phyloP scores from a whole-genome alignment of 805 yeast genomes.

The Candida stauntonica region DNA sequence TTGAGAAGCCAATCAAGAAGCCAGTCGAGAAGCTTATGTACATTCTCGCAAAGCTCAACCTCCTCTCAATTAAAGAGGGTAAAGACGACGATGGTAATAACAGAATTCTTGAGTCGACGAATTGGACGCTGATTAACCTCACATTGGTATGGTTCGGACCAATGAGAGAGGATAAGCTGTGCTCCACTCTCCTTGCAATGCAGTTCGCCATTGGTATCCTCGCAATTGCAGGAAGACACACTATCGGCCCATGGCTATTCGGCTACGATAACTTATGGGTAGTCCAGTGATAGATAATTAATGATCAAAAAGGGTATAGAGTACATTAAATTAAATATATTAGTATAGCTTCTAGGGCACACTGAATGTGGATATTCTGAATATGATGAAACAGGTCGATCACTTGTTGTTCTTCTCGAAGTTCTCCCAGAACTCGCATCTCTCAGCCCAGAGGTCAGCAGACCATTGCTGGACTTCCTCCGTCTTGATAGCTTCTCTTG shows the following conservation, averaged over 20 bases:
- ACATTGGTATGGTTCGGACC: slow-evolving; percentile 88
- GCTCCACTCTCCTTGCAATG: slow-evolving; percentile 50
- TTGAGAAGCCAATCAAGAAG: slow-evolving; percentile 32
- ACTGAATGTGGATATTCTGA: too few species aligned
- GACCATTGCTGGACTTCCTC: slow-evolving; percentile 68
- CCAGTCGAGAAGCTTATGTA: slow-evolving; percentile 36
- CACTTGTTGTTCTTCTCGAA: slow-evolving; percentile 13
- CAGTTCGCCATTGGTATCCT: slow-evolving; percentile 65
- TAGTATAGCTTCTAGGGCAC: too few species aligned
- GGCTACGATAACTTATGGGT: slow-evolving; percentile 78
- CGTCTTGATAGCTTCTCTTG: slow-evolving; percentile 61
- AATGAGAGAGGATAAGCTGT: slow-evolving; percentile 73
- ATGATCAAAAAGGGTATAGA: not conserved
- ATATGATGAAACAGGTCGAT: too few species aligned
- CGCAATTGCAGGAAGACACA: slow-evolving; percentile 72
- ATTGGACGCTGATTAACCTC: slow-evolving; percentile 84
- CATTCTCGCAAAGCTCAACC: slow-evolving; percentile 42
- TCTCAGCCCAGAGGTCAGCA: slow-evolving; percentile 47
- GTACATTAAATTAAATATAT: slow-evolving; percentile 1
- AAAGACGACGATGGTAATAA: slow-evolving; percentile 20
- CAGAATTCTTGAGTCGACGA: slow-evolving; percentile 31
- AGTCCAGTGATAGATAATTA: slow-evolving; percentile 17
- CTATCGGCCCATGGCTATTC: slow-evolving; percentile 79
- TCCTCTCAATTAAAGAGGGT: slow-evolving; percentile 40
- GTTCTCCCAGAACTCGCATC: slow-evolving; percentile 38